Evolutionary conservation across 2,329 filamentous ascomycete genomes (phyloP).

Genomic region (Gnomoniopsis smithogilvyi): DNA sequence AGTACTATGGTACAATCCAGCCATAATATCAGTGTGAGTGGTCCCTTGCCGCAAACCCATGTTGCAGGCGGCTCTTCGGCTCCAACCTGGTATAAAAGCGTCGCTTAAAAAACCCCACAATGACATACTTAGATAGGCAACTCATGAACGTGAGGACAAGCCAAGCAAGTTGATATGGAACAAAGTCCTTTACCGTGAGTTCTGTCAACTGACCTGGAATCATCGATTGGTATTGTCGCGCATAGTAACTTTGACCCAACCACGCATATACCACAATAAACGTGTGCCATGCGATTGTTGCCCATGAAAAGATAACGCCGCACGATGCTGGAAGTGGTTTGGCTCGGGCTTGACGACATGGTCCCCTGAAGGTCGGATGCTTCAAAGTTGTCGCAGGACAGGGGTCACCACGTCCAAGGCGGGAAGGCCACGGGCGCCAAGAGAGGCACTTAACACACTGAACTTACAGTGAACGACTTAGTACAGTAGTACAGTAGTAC

Average conservation of each 20-base stretch:
- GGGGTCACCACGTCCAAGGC: constrained; percentile 27
- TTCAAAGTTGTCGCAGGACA: constrained; percentile 47
- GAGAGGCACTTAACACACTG: neutral
- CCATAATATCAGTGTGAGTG: no score
- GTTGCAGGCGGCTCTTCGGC: neutral
- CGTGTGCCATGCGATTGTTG: neutral
- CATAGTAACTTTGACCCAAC: no score
- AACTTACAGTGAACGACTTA: neutral
- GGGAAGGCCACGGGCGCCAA: constrained; percentile 7
- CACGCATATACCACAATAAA: no score
- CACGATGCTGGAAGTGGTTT: neutral
- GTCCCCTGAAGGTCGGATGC: constrained; percentile 28
- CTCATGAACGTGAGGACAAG: no score
- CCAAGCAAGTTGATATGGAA: no score
- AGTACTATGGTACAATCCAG: no score
- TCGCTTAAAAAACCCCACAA: no score
- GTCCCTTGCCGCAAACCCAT: neutral
- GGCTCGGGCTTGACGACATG: neutral
- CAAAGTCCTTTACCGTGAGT: no score
- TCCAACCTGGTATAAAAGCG: no score
- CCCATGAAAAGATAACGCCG: neutral
- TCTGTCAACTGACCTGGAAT: no score
- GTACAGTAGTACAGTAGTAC: neutral
- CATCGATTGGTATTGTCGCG: no score
- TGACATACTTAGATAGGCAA: no score